phyloP scores from a whole-genome alignment of 2,329 filamentous ascomycete species.

The Sporothrix inflata region DNA sequence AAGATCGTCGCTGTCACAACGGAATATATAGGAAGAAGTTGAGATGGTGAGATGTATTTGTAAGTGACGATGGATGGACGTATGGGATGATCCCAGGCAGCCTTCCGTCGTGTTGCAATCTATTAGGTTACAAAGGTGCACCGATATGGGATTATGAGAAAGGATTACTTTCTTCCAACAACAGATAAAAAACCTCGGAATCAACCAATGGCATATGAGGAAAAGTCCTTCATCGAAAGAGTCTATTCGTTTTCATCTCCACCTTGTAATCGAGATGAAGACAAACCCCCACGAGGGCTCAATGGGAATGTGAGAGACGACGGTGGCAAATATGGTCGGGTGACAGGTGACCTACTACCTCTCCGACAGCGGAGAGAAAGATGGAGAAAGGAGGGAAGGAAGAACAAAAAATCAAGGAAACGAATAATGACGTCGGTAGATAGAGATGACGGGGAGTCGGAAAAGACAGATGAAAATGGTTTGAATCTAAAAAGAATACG shows the following conservation, averaged over 20 bases:
- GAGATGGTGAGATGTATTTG: not conserved
- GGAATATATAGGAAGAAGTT: not conserved
- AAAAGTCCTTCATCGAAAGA: not conserved
- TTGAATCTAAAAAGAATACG: not conserved
- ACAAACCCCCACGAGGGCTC: not conserved
- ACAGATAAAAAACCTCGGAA: too few species aligned
- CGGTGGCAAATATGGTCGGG: slow-evolving; percentile 3
- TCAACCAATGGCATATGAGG: not conserved
- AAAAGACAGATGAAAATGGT: not conserved
- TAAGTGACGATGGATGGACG: not conserved
- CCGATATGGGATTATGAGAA: not conserved
- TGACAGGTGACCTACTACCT: not conserved
- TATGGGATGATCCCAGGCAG: not conserved
- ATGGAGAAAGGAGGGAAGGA: not conserved
- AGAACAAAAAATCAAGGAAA: not conserved
- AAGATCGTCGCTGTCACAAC: not conserved
- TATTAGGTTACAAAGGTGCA: not conserved
- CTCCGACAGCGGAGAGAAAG: slow-evolving; percentile 2
- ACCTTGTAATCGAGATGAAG: not conserved
- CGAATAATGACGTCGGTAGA: not conserved
- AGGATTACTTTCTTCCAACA: not conserved
- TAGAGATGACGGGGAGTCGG: too few species aligned
- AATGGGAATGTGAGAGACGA: not conserved
- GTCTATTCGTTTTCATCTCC: too few species aligned
- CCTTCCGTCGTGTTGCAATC: not conserved